Percentiles rank a stretch among this genome's conserved stretches.
Evolutionary conservation across 805 yeast genomes (phyloP).

Genomic region (Metschnikowia henanensis): DNA sequence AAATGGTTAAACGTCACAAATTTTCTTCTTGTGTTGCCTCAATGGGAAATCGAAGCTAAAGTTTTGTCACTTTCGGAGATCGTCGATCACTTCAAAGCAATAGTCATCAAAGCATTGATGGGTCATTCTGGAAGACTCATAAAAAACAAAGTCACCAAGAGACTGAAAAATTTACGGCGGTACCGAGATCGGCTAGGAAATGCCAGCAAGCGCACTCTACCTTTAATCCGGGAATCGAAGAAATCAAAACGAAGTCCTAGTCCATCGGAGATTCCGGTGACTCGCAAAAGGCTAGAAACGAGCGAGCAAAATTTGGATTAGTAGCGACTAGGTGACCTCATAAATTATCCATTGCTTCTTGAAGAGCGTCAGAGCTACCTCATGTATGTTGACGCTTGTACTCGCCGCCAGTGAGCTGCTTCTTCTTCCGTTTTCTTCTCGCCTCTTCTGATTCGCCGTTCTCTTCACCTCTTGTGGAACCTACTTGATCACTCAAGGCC

Average conservation of each 20-base stretch:
- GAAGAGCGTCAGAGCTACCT: not conserved
- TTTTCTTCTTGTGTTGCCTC: conserved; percentile 35
- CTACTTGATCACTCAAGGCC: conserved; percentile 55
- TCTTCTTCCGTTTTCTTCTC: conserved; percentile 36
- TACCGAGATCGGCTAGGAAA: not conserved
- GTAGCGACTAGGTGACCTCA: not conserved
- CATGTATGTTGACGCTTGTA: conserved; percentile 34
- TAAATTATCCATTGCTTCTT: too few species aligned
- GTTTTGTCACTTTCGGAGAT: conserved; percentile 38
- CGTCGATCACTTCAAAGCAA: conserved; percentile 32
- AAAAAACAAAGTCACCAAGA: conserved; percentile 29
- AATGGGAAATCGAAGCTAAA: conserved; percentile 28
- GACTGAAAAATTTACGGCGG: conserved; percentile 8
- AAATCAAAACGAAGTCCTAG: too few species aligned
- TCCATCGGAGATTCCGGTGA: too few species aligned
- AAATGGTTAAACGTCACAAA: conserved; percentile 39
- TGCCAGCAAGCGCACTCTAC: not conserved
- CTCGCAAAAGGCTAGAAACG: too few species aligned
- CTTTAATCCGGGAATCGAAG: not conserved
- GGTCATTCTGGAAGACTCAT: conserved; percentile 37
- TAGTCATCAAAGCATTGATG: conserved; percentile 32
- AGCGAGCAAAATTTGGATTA: not conserved
- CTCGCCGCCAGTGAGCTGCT: conserved; percentile 36
- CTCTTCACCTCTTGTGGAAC: conserved; percentile 42
- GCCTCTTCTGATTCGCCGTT: conserved; percentile 39